These are phyloP conservation scores for Margaritispora aquatica DNA, from an alignment of 495 filamentous ascomycete genomes.

Conservation along the genomic window DNA sequence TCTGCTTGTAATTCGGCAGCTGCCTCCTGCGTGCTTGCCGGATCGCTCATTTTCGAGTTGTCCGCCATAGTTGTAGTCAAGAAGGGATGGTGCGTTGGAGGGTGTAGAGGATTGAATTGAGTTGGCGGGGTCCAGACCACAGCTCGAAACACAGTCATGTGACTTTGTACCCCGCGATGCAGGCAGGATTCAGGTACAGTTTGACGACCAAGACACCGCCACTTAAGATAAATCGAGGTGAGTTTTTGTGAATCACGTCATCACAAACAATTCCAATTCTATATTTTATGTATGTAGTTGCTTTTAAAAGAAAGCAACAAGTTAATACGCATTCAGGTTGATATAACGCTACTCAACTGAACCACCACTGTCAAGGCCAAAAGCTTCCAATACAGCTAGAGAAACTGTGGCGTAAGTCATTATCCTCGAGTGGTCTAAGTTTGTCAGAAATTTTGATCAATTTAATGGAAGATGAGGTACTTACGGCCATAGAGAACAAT, in stretches of 20 bases:
- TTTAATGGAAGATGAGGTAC: slow-evolving; percentile 10
- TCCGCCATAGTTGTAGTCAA: slow-evolving; percentile 35
- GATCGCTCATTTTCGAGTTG: slow-evolving; percentile 41
- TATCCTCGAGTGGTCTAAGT: slow-evolving; percentile 54
- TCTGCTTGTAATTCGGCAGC: slow-evolving; percentile 24
- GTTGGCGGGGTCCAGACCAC: not conserved
- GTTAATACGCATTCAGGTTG: too few species aligned
- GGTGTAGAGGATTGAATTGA: not conserved
- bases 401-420: slow-evolving; percentile 47
- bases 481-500: slow-evolving; percentile 51
- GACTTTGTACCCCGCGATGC: not conserved
- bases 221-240: too few species aligned
- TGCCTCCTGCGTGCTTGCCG: slow-evolving; percentile 18
- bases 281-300: too few species aligned
- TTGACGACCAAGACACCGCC: too few species aligned
- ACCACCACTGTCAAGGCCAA: slow-evolving; percentile 32
- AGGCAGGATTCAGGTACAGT: too few species aligned
- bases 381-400: slow-evolving; percentile 59
- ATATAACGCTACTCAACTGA: too few species aligned
- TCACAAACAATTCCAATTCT: too few species aligned
- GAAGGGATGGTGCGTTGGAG: not conserved
- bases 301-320: too few species aligned
- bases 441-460: not conserved
- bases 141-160: not conserved
- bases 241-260: too few species aligned